Evolutionary conservation across 257 asterid genomes (phyloP).

Genomic region (Rhazya stricta): DNA sequence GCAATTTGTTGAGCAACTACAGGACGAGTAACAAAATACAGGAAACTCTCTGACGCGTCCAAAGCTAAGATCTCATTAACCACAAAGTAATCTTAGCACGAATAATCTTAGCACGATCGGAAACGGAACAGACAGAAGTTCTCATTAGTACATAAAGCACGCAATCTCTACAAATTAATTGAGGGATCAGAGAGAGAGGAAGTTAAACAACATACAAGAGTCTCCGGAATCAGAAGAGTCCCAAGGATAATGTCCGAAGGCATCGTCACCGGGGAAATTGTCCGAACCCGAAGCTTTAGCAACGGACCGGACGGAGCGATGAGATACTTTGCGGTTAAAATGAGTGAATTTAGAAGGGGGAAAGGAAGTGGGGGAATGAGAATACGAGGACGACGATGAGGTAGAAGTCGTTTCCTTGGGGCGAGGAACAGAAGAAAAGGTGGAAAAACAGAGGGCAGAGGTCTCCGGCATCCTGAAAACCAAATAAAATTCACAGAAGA

Average conservation of each 20-base stretch:
- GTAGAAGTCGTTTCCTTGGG: conserved; percentile 34
- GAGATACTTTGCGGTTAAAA: conserved; percentile 27
- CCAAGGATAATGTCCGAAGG: conserved; percentile 81
- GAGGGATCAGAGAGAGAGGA: neutral
- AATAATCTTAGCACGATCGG: neutral
- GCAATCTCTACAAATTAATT: neutral
- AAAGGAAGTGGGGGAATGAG: neutral
- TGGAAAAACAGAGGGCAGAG: conserved; percentile 47
- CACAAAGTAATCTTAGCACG: neutral
- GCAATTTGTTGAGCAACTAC: too few relatives aligned
- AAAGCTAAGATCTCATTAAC: neutral
- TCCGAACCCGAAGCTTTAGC: conserved; percentile 51
- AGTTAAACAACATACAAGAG: conserved; percentile 36
- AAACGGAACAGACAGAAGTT: neutral
- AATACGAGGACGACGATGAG: conserved; percentile 28
- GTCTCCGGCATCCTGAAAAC: conserved; percentile 53
- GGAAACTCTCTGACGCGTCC: neutral
- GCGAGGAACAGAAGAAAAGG: conserved; percentile 37
- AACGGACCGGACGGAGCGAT: conserved; percentile 33
- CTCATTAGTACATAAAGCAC: neutral
- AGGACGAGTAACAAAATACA: neutral
- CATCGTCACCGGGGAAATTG: conserved; percentile 59
- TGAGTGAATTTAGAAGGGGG: conserved; percentile 15
- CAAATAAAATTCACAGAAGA: conserved; percentile 5
- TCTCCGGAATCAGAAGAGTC: conserved; percentile 49